Percentiles rank a stretch among this genome's conserved stretches.
These are phyloP conservation scores for Parascedosporium putredinis DNA, from an alignment of 2,329 filamentous ascomycete species.

Conservation along the genomic window DNA sequence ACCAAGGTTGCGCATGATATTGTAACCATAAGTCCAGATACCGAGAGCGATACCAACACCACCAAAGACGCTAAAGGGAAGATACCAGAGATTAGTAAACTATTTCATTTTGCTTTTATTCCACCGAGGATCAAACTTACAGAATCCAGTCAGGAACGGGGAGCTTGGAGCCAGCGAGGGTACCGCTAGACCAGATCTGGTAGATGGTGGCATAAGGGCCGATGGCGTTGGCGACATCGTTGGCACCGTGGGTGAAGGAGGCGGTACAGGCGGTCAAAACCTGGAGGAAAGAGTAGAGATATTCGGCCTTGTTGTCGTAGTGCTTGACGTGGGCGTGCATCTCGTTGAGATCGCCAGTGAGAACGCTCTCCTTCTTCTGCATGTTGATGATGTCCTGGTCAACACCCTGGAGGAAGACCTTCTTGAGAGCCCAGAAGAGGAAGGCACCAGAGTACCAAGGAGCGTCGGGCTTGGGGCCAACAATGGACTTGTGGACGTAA, in stretches of 20 bases:
- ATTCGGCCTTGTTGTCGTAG: slow-evolving; percentile 60
- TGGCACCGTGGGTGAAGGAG: slow-evolving; percentile 66
- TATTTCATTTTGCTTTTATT: not conserved
- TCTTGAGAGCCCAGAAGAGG: slow-evolving; percentile 30
- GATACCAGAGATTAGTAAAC: not conserved
- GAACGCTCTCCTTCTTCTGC: slow-evolving; percentile 46
- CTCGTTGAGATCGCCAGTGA: slow-evolving; percentile 30
- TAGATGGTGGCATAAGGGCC: slow-evolving; percentile 55
- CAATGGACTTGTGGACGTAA: slow-evolving; percentile 18
- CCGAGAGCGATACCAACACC: slow-evolving; percentile 42
- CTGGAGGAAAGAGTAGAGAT: slow-evolving; percentile 57
- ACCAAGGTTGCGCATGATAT: slow-evolving; percentile 53
- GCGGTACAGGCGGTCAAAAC: slow-evolving; percentile 59
- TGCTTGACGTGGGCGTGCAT: slow-evolving; percentile 49
- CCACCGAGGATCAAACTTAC: slow-evolving; percentile 2
- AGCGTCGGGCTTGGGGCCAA: slow-evolving; percentile 30
- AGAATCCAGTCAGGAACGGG: slow-evolving; percentile 51
- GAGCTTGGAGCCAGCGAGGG: slow-evolving; percentile 29
- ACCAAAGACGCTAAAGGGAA: slow-evolving; percentile 28
- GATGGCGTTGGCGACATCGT: slow-evolving; percentile 58
- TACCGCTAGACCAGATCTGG: slow-evolving; percentile 44
- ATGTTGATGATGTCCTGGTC: slow-evolving; percentile 75
- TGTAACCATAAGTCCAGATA: slow-evolving; percentile 51
- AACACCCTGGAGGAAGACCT: slow-evolving; percentile 56
- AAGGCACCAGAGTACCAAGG: slow-evolving; percentile 27